Base-by-base conservation (phyloP, 768 basidiomycete species). In the Crucibulum laeve region DNA sequence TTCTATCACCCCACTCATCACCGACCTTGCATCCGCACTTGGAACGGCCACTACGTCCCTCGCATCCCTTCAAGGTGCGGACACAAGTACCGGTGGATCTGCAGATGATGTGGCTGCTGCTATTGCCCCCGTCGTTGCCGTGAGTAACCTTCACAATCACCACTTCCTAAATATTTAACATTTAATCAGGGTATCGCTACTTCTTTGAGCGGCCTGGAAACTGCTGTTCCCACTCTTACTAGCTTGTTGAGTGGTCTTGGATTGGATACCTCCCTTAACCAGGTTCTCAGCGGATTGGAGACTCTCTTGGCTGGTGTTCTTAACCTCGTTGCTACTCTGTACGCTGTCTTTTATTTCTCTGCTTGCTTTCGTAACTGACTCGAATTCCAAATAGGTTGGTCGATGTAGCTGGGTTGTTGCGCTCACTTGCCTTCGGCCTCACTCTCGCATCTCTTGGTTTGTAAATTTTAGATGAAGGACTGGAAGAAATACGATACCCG, bases 51-150 rank as follows among this genome's bases (percentile, higher is more conserved):
- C 48, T 7, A 11, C 33, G 5, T 25, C 38, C 3, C 17, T 48
- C 22, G 24, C 23, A 11, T 13, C 19, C 17, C 25, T 42, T 17
- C 17, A 21, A 13, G 35, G 24, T 3, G 32, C 45, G 13, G 48
- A 49, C 17, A 22, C 48, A n/a, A 38, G 21, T n/a, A 13, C 26
- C 22, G 43, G 49, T 40, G 36, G 43, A 23, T 35, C 34, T 36
- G 42, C 48, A 35, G 28, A 51, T 8, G 47, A 57, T 40, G 56
- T 60, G 22, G 49, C 48, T 11, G 26, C 40, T 19, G 34, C 32
- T 25, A 22, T 45, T 23, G 36, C 44, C n/a, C 35, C 10, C 21
- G 26, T 49, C 18, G 38, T 33, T 17, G 15, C 25, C 8, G 41
- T 47, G 3, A 36, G 46, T 38, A 18, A 8, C 17, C 35, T 37